Base-by-base conservation (phyloP, 2,329 filamentous ascomycete genomes). In the Botrytis paeoniae region DNA sequence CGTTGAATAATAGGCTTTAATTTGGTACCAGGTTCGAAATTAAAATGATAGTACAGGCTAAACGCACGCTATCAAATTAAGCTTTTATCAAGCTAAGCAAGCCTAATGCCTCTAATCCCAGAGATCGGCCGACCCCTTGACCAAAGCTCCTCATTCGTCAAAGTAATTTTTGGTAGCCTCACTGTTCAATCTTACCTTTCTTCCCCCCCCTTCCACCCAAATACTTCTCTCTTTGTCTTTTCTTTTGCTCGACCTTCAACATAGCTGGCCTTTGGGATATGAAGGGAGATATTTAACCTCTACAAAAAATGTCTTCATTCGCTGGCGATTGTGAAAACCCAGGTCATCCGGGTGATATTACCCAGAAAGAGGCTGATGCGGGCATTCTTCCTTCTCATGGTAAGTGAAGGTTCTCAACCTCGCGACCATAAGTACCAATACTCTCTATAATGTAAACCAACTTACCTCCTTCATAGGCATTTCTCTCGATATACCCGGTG, bases 371-470 rank as follows among this genome's bases (percentile, higher is more conserved):
- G 74, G 79, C 75, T 66, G 76, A 77, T 80, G 75, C 77, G 77
- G 82, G 82, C 73, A 81, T 86, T 69, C 81, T 85, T 73, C 81
- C 84, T 74, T 84, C 84, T 62, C 84, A 85, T 78, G 83, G 83
- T 76, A 85, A 86, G 74, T 68, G 65, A 57, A 80, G 81, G 18
- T 63, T 71, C 41, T 41, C 68, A 39, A 70, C 41, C 25, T 14
- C 35, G 51, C 39, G 12, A 16, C 41, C 39, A 45, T 18, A 39
- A 32, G 32, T n/a, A 59, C 74, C 54, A 69, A 48, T 61, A 65
- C 25, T 5, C 41, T 9, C 32, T n/a, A 57, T 6, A 35, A 6
- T 39, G 20, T 32, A 41, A 61, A 14, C 39, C 25, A 63, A 39
- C 43, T 73, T 66, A 72, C 32, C n/a, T 59, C 12, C 39, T 57